These are phyloP conservation scores for Centaurea solstitialis DNA, from an alignment of 129 eudicot species.

Conservation along the genomic window DNA sequence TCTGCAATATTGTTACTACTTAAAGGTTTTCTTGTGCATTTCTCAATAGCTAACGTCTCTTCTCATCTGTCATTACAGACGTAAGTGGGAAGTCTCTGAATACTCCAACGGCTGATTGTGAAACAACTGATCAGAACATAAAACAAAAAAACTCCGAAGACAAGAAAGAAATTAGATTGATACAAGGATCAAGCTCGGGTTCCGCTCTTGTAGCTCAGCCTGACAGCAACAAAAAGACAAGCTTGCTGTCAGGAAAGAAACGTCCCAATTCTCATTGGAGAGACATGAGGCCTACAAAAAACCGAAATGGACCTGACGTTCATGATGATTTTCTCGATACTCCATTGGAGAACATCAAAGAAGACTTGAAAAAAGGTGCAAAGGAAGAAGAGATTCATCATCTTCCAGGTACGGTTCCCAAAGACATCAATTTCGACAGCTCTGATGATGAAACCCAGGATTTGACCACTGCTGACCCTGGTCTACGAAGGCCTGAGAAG, in stretches of 20 bases:
- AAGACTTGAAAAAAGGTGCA: conserved; percentile 43
- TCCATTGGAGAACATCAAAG: conserved; percentile 77
- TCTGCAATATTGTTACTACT: not conserved
- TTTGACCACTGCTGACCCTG: conserved; percentile 28
- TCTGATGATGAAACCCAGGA: conserved; percentile 90
- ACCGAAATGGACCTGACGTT: conserved; percentile 71
- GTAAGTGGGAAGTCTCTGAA: conserved; percentile 25
- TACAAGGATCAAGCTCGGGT: conserved; percentile 37
- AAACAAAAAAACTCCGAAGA: conserved; percentile 40
- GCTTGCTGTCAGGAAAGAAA: conserved; percentile 67
- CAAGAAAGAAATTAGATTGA: conserved; percentile 27
- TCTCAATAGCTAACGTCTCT: conserved; percentile 9
- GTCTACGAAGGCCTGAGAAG: conserved; percentile 32
- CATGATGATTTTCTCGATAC: conserved; percentile 97
- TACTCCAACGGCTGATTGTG: conserved; percentile 33
- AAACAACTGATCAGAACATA: conserved; percentile 30
- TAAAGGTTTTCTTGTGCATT: not conserved
- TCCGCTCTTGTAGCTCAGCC: conserved; percentile 36
- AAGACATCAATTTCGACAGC: conserved; percentile 52
- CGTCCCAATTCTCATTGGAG: conserved; percentile 87
- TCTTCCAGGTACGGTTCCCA: conserved; percentile 43
- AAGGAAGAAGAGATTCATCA: conserved; percentile 50
- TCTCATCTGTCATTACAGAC: conserved; percentile 37
- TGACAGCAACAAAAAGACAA: conserved; percentile 29
- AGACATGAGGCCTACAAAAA: conserved; percentile 83